These are phyloP conservation scores for Lathyrus oleraceus DNA, from an alignment of 306 rosid species.

Conservation along the genomic window DNA sequence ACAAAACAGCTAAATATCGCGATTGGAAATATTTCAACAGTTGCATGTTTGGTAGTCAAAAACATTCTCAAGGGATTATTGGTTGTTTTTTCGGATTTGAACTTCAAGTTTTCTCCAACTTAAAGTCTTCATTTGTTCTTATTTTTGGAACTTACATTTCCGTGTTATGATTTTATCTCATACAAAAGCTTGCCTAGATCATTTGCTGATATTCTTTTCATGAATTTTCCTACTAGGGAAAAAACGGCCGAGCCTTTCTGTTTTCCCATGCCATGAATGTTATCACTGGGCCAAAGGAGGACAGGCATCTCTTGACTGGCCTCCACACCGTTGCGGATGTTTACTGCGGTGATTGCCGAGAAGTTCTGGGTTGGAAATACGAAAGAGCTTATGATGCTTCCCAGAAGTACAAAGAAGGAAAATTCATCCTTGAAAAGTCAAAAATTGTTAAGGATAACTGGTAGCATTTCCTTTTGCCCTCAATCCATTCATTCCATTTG, in stretches of 20 bases:
- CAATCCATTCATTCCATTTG: conserved; percentile 42
- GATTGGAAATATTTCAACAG: not conserved
- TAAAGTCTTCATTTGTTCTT: conserved; percentile 20
- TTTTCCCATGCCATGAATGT: conserved; percentile 94
- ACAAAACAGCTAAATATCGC: not conserved
- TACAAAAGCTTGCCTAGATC: conserved; percentile 2
- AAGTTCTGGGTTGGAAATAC: conserved; percentile 94
- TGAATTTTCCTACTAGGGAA: conserved; percentile 59
- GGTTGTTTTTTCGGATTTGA: conserved; percentile 13
- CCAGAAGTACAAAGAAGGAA: conserved; percentile 98
- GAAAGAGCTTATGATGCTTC: conserved; percentile 84
- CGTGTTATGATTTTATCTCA: conserved; percentile 24
- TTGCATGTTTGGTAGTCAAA: not conserved
- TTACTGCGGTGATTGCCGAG: conserved; percentile 78
- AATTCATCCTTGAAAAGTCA: conserved; percentile 90
- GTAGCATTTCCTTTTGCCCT: conserved; percentile 49
- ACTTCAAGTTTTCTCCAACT: conserved; percentile 5
- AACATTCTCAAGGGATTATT: conserved; percentile 20
- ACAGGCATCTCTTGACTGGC: conserved; percentile 87
- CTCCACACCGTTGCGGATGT: conserved; percentile 97
- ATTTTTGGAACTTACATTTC: conserved; percentile 15
- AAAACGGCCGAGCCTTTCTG: conserved; percentile 91
- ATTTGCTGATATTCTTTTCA: conserved; percentile 39
- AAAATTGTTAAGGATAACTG: conserved; percentile 92
- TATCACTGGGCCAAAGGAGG: conserved; percentile 81